Base-by-base conservation (phyloP, 2,329 filamentous ascomycete species). In the Westerdykella aurantiaca region DNA sequence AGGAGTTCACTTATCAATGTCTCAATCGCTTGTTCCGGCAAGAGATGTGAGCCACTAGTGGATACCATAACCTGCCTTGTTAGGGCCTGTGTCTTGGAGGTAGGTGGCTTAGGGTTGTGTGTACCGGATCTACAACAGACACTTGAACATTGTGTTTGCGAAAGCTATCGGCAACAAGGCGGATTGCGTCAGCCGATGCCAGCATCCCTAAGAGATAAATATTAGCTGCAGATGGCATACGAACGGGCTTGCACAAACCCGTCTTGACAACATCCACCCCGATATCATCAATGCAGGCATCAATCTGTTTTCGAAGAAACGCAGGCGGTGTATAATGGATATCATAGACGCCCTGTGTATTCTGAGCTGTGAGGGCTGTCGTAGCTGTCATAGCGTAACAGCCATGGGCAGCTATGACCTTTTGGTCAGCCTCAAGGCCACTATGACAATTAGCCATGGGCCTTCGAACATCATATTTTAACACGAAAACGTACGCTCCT, bases 301-400 rank as follows among this genome's bases (percentile, higher is more conserved):
- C 83, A 47, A 97, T 89, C 69, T 95, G 88, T 72, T 87, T 86
- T 52, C 75, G 75, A 18, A 96, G 81, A 66, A 97, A 96, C 4
- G 76, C 74, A 0, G 86, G 74, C 0, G 91, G 91, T 6, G 86
- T 80, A 44, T 85, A 72, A 60, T 95, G 88, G 41, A 97, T 88
- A 51, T 78, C 88, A 49, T 81, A 75, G 12, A 97, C 89, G 4
- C 88, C 88, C 42, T 79, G 76, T 0, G 93, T 98, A 68, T 97
- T 95, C 63, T 97, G 93, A 13, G 88, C 90, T n/a, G 93, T 98
- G 61, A 98, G 73, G 16, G 91, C 91, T 12, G 91, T 94, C 9
- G 91, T 96, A 17, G 90, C 88, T 40, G 91, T 96, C 82, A 96
- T 94, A 47, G 88, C 89, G 75, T 97, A 97, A 71, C 87, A 93